These are phyloP conservation scores for Rosa rugosa DNA, from an alignment of 306 rosid genomes.

Conservation along the genomic window DNA sequence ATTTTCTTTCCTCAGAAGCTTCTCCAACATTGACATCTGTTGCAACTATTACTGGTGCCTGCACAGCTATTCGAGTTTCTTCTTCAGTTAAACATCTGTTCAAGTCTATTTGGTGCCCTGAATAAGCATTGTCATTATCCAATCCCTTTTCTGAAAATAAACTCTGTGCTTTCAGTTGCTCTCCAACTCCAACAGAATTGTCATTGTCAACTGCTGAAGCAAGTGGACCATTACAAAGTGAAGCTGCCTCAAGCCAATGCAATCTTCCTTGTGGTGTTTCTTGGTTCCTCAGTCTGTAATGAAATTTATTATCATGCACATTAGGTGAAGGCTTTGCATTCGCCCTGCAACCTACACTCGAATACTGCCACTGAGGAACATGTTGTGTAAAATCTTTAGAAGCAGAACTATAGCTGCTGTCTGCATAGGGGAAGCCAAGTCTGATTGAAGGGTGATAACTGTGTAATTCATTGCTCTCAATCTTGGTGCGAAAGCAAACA, in stretches of 20 bases:
- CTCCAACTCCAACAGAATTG: not conserved
- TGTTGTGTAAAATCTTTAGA: conserved; percentile 36
- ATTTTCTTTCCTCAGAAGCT: conserved; percentile 28
- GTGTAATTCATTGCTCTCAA: conserved; percentile 43
- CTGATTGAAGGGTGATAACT: conserved; percentile 44
- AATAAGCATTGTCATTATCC: conserved; percentile 29
- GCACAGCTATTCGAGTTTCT: conserved; percentile 70
- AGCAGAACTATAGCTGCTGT: conserved; percentile 29
- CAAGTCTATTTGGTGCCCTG: conserved; percentile 63
- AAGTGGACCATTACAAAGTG: conserved; percentile 35
- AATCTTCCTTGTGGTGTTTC: conserved; percentile 40
- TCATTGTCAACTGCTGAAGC: conserved; percentile 30
- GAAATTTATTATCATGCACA: conserved; percentile 42
- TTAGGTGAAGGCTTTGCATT: conserved; percentile 40
- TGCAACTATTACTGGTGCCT: conserved; percentile 54
- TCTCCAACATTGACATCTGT: conserved; percentile 39
- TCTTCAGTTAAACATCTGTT: conserved; percentile 66
- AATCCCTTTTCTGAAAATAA: no score
- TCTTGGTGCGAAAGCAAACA: conserved; percentile 33
- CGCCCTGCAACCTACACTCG: conserved; percentile 33
- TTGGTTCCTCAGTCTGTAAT: conserved; percentile 14
- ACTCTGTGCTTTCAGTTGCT: no score
- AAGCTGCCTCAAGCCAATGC: conserved; percentile 59
- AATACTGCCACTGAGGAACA: conserved; percentile 29
- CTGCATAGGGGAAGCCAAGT: conserved; percentile 36